Evolutionary conservation across 345 rosid genomes (phyloP).

Genomic region (Crucihimalaya himalaica): DNA sequence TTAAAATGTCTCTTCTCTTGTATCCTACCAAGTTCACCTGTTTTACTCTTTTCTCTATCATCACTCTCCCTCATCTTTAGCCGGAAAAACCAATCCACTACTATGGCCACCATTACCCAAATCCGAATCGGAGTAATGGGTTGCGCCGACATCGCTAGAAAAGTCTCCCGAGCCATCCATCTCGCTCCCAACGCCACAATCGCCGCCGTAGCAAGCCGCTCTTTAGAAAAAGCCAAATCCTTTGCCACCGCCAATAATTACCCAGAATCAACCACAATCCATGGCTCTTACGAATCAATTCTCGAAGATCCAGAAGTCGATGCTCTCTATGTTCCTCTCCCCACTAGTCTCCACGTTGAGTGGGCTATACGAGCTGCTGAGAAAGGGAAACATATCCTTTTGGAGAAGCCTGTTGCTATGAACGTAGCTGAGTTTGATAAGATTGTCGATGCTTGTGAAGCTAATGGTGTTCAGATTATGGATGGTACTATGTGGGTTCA

Average conservation of each 20-base stretch:
- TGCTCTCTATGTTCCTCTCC: constrained; percentile 78
- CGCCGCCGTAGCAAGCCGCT: constrained; percentile 75
- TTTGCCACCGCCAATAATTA: constrained; percentile 69
- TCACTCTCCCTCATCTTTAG: neutral
- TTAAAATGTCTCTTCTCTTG: neutral
- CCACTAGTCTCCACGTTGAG: constrained; percentile 72
- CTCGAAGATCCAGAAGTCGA: constrained; percentile 76
- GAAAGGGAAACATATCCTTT: constrained; percentile 78
- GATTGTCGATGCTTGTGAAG: constrained; percentile 68
- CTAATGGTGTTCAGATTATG: constrained; percentile 83
- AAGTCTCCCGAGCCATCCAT: constrained; percentile 66
- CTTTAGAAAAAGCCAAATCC: constrained; percentile 57
- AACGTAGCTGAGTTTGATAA: constrained; percentile 65
- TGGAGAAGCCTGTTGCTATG: constrained; percentile 83
- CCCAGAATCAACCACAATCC: constrained; percentile 60
- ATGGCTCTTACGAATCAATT: constrained; percentile 78
- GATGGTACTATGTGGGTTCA: constrained; percentile 99
- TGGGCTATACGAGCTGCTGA: constrained; percentile 75
- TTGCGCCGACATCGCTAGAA: constrained; percentile 82
- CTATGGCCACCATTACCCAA: constrained; percentile 36
- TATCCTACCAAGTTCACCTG: neutral
- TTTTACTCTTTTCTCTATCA: neutral
- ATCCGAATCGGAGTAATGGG: constrained; percentile 79
- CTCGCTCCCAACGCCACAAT: constrained; percentile 73
- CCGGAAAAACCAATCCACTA: neutral